Evolutionary conservation across 1,284 basidiomycete species (phyloP).

Genomic region (Sporisorium scitamineum): DNA sequence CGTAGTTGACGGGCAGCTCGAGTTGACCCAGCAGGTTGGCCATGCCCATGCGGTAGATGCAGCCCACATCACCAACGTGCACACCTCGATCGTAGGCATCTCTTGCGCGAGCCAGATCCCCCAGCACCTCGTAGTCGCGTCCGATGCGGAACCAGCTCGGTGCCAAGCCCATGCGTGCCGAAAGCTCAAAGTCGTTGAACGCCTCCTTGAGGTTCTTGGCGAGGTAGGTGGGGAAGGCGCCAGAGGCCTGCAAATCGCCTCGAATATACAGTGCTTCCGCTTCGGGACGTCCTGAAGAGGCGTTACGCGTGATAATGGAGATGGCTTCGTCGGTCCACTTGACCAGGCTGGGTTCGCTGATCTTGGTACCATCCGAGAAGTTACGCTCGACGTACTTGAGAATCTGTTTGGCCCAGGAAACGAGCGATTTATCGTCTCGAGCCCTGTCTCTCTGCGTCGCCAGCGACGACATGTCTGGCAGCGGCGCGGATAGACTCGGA

Average conservation of each 20-base stretch:
- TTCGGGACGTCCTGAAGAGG: constrained; percentile 70
- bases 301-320: constrained; percentile 51
- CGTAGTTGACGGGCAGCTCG: constrained; percentile 74
- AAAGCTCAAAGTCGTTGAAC: constrained; percentile 81
- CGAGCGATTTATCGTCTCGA: constrained; percentile 74
- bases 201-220: constrained; percentile 80
- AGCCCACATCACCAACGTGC: constrained; percentile 78
- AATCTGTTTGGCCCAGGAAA: constrained; percentile 83
- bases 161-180: constrained; percentile 64
- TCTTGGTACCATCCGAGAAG: constrained; percentile 62
- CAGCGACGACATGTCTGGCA: constrained; percentile 62
- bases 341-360: constrained; percentile 77
- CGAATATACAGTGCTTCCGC: constrained; percentile 82
- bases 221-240: constrained; percentile 72
- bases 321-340: constrained; percentile 77
- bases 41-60: constrained; percentile 81
- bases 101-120: constrained; percentile 77
- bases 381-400: constrained; percentile 78
- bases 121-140: constrained; percentile 88
- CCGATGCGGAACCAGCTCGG: constrained; percentile 85
- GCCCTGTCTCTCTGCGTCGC: constrained; percentile 48
- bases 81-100: constrained; percentile 86
- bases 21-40: constrained; percentile 89
- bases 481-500: constrained; percentile 48
- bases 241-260: constrained; percentile 79